phyloP scores from a whole-genome alignment of 2,329 filamentous ascomycete species.

The Daldinia sp. region DNA sequence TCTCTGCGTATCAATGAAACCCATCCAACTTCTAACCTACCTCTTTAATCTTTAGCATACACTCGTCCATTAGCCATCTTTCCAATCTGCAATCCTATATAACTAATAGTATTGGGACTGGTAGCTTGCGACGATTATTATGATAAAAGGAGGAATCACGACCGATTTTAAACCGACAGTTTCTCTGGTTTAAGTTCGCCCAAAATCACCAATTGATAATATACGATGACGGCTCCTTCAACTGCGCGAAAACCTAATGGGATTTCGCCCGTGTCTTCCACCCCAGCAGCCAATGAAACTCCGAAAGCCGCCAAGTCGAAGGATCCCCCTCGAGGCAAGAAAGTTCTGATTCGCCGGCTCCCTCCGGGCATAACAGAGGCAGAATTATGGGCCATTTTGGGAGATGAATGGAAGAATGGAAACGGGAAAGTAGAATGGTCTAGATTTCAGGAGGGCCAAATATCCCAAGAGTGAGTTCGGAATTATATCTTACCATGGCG shows the following conservation, averaged over 20 bases:
- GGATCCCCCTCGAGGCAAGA: conserved; percentile 70
- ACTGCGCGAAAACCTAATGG: conserved; percentile 57
- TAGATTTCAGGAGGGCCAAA: conserved; percentile 70
- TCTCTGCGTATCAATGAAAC: neutral
- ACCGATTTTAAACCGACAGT: neutral
- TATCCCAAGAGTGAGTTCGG: conserved; percentile 78
- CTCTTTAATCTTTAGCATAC: neutral
- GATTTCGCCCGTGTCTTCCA: conserved; percentile 58
- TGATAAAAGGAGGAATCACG: neutral
- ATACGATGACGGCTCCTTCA: conserved; percentile 10
- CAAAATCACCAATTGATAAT: neutral
- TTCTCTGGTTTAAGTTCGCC: neutral
- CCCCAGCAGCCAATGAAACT: conserved; percentile 53
- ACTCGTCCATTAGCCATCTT: neutral
- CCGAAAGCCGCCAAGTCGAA: conserved; percentile 57
- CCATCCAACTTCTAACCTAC: neutral
- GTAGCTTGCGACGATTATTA: neutral
- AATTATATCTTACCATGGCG: conserved; percentile 19
- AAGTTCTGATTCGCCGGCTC: conserved; percentile 83
- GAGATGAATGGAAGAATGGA: conserved; percentile 82
- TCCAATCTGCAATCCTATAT: neutral
- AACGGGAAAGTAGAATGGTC: conserved; percentile 87
- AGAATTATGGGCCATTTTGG: conserved; percentile 78
- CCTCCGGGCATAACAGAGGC: conserved; percentile 83
- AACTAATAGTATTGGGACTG: neutral